phyloP scores from a whole-genome alignment of 73 alveolate genomes.

The Symbiodinium pilosum region DNA sequence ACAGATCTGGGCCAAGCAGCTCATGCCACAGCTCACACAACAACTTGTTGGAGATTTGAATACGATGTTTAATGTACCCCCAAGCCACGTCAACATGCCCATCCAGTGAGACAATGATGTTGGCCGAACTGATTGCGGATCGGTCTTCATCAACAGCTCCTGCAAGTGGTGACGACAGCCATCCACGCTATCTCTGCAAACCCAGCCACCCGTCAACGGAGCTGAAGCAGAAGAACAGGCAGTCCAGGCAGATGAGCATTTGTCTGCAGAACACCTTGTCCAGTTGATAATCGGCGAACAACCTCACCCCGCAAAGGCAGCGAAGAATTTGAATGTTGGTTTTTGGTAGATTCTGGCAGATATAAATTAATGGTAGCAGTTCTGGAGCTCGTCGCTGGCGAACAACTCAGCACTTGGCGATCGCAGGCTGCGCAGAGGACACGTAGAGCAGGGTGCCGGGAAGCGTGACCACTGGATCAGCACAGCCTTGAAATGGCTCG shows the following conservation, averaged over 20 bases:
- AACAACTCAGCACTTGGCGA: neutral
- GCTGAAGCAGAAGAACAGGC: neutral
- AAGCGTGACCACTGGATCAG: neutral
- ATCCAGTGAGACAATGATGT: neutral
- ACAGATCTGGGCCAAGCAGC: too few species aligned
- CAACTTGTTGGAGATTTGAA: too few species aligned
- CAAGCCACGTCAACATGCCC: too few species aligned
- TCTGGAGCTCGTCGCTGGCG: neutral
- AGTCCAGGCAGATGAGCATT: neutral
- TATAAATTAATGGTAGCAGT: neutral
- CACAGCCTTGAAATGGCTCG: too few species aligned
- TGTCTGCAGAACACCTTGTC: neutral
- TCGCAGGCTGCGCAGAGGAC: neutral
- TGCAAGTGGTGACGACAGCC: neutral
- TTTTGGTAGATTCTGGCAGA: too few species aligned
- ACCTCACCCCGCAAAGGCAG: neutral
- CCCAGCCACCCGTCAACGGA: neutral
- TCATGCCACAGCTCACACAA: too few species aligned
- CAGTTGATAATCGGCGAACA: neutral
- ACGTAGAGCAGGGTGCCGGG: slow-evolving; percentile 7
- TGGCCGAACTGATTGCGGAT: neutral
- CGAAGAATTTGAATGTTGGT: neutral
- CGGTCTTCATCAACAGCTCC: neutral
- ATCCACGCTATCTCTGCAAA: neutral
- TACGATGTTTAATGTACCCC: too few species aligned